Conservation (phyloP, 164 flowering plant species). For the Tetracentron sinense region DNA sequence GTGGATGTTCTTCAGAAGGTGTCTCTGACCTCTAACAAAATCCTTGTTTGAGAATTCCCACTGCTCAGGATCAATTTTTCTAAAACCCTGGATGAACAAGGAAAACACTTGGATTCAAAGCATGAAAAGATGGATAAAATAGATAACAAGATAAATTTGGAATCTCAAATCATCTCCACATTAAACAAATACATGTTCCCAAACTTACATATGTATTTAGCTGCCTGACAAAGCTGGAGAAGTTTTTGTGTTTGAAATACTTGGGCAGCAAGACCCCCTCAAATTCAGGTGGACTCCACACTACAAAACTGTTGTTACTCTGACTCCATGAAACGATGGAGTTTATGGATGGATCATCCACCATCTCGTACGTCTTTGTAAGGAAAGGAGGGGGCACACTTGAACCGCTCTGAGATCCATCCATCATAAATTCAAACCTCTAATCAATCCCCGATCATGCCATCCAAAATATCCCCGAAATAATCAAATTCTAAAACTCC, state of each 20-base stretch:
- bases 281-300: slow-evolving; percentile 60
- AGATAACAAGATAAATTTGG: no score
- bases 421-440: slow-evolving; percentile 28
- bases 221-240: slow-evolving; percentile 71
- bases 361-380: slow-evolving; percentile 62
- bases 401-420: slow-evolving; percentile 41
- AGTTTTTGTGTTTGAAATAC: slow-evolving; percentile 73
- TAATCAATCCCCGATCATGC: neutral
- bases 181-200: neutral
- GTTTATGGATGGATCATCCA: slow-evolving; percentile 49
- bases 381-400: slow-evolving; percentile 57
- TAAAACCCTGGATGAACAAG: slow-evolving; percentile 52
- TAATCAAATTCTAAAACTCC: neutral
- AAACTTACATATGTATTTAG: slow-evolving; percentile 65
- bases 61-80: slow-evolving; percentile 80
- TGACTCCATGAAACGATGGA: slow-evolving; percentile 54
- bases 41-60: slow-evolving; percentile 92
- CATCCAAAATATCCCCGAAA: neutral
- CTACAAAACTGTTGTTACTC: slow-evolving; percentile 44
- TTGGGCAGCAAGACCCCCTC: slow-evolving; percentile 53
- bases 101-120: neutral
- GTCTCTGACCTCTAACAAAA: slow-evolving; percentile 60
- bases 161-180: neutral
- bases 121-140: neutral
- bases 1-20: slow-evolving; percentile 69